phyloP scores from a whole-genome alignment of 2,329 filamentous ascomycete genomes.

The Talaromyces amestolkiae region DNA sequence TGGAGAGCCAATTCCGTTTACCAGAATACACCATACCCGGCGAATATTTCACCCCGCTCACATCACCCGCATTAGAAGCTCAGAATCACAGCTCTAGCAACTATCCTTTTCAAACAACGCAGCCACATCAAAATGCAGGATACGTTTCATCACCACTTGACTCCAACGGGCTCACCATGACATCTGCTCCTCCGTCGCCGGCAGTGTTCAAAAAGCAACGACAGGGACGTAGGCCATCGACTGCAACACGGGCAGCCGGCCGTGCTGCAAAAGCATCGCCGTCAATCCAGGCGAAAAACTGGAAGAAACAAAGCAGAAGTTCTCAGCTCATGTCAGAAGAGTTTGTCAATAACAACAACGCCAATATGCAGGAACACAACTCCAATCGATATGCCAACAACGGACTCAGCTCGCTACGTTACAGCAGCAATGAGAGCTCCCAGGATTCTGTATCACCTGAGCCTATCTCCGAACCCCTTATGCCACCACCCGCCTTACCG shows the following conservation, averaged over 20 bases:
- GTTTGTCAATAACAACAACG: conserved; percentile 28
- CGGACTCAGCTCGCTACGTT: conserved; percentile 31
- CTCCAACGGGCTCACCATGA: conserved; percentile 31
- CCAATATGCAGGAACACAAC: conserved; percentile 35
- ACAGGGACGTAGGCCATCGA: conserved; percentile 39
- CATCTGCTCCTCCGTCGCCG: conserved; percentile 34
- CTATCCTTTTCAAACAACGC: conserved; percentile 36
- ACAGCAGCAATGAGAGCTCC: conserved; percentile 45
- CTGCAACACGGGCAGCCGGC: conserved; percentile 32
- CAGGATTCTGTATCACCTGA: conserved; percentile 52
- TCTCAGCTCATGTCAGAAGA: conserved; percentile 35
- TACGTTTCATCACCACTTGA: conserved; percentile 41
- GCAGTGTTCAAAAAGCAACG: conserved; percentile 39
- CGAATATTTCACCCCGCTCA: conserved; percentile 52
- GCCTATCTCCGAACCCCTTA: conserved; percentile 49
- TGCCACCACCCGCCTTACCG: conserved; percentile 50
- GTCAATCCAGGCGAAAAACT: conserved; percentile 41
- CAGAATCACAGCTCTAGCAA: conserved; percentile 38
- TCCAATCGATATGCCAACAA: conserved; percentile 27
- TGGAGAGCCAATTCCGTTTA: conserved; percentile 48
- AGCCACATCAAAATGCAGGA: conserved; percentile 40
- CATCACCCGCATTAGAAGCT: conserved; percentile 51
- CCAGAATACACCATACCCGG: conserved; percentile 49
- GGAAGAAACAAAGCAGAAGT: conserved; percentile 33
- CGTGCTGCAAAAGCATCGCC: conserved; percentile 46